Evolutionary conservation across 176 grass and related monocot genomes (phyloP).

Genomic region (Oryza meridionalis): DNA sequence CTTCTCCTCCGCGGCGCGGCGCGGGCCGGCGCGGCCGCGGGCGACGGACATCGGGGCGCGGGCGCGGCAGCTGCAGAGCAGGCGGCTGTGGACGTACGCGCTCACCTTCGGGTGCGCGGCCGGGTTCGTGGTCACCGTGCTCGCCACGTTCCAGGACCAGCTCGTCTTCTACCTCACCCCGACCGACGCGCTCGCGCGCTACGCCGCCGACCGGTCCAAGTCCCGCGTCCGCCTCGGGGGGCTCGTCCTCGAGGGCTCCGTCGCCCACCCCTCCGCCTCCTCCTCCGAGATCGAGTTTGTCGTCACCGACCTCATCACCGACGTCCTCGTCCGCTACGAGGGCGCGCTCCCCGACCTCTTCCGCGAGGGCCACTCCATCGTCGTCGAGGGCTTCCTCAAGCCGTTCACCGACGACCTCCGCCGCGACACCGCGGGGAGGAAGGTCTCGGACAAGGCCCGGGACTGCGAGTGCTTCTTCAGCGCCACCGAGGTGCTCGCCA

Average conservation of each 20-base stretch:
- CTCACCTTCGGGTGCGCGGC: conserved; percentile 91
- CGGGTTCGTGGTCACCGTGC: conserved; percentile 89
- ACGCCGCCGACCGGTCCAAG: conserved; percentile 61
- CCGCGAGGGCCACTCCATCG: conserved; percentile 95
- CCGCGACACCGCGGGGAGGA: conserved; percentile 25
- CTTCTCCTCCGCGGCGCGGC: conserved; percentile 48
- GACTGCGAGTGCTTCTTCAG: conserved; percentile 63
- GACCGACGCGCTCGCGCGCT: conserved; percentile 68
- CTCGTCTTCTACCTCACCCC: conserved; percentile 96
- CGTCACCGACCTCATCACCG: conserved; percentile 88
- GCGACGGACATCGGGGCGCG: conserved; percentile 83
- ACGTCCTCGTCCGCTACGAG: conserved; percentile 90
- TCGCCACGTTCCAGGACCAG: conserved; percentile 94
- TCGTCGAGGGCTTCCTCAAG: conserved; percentile 85
- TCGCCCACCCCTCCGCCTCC: conserved; percentile 57
- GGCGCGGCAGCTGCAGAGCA: conserved; percentile 86
- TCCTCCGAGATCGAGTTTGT: conserved; percentile 95
- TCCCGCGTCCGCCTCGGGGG: conserved; percentile 81
- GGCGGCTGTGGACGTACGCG: conserved; percentile 90
- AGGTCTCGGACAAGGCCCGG: conserved; percentile 74
- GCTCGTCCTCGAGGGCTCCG: conserved; percentile 89
- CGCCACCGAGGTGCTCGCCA: conserved; percentile 89
- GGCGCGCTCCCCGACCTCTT: conserved; percentile 91
- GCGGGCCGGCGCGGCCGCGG: conserved; percentile 42
- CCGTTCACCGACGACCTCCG: conserved; percentile 57